A percentile compares a stretch with the other conserved stretches of the same genome.
Conservation (phyloP, 2,329 filamentous ascomycete genomes). For the Hymenoscyphus infarciens region DNA sequence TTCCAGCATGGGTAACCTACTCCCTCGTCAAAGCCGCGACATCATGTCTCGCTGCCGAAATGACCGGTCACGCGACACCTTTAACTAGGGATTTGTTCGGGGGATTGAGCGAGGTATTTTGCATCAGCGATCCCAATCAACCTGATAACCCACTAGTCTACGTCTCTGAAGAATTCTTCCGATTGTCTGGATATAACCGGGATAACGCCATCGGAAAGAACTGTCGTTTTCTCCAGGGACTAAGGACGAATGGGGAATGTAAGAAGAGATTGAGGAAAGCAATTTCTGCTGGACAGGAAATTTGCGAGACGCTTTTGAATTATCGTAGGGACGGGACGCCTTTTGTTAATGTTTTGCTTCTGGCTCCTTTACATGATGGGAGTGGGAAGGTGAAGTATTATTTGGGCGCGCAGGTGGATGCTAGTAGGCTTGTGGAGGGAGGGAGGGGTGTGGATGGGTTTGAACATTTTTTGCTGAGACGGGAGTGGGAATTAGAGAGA, state of each 20-base stretch:
- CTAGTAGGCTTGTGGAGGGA: slow-evolving; percentile 12
- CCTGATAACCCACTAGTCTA: slow-evolving; percentile 69
- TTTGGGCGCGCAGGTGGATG: slow-evolving; percentile 20
- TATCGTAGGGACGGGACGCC: slow-evolving; percentile 18
- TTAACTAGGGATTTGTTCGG: slow-evolving; percentile 6
- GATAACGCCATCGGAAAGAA: slow-evolving; percentile 86
- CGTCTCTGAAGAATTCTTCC: slow-evolving; percentile 87
- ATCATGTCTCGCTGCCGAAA: slow-evolving; percentile 11
- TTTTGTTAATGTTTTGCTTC: slow-evolving; percentile 18
- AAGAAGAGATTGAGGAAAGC: slow-evolving; percentile 35
- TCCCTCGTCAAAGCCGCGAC: slow-evolving; percentile 31
- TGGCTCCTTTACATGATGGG: slow-evolving; percentile 16
- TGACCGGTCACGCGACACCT: slow-evolving; percentile 13
- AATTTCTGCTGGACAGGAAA: slow-evolving; percentile 8
- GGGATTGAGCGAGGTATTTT: slow-evolving; percentile 19
- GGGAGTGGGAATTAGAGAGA: slow-evolving; percentile 5
- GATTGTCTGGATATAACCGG: slow-evolving; percentile 81
- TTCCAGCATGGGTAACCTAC: slow-evolving; percentile 68
- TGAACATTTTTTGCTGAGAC: slow-evolving; percentile 9
- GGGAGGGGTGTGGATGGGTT: slow-evolving; percentile 18
- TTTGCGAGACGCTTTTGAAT: slow-evolving; percentile 19
- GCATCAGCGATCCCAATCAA: slow-evolving; percentile 17
- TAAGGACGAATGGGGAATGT: slow-evolving; percentile 73
- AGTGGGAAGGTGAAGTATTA: slow-evolving; percentile 19
- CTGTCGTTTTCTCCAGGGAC: slow-evolving; percentile 86